Evolutionary conservation across 331 rosid genomes (phyloP).

Genomic region (Stylosanthes scabra): DNA sequence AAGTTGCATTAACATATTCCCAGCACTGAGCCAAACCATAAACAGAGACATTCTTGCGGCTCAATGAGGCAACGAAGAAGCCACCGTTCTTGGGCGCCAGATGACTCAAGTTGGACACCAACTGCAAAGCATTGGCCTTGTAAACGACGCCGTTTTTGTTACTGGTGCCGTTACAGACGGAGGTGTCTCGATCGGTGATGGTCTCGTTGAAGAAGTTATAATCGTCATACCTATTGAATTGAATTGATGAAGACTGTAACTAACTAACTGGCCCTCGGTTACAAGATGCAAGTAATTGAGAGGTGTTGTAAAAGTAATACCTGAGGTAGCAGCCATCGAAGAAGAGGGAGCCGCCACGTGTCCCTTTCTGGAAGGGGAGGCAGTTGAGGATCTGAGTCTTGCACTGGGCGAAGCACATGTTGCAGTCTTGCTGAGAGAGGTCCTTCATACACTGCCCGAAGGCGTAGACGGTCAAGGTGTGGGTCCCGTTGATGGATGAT

Average conservation of each 20-base stretch:
- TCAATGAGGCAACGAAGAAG: conserved; percentile 55
- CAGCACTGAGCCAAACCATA: conserved; percentile 91
- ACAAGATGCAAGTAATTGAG: too few relatives aligned
- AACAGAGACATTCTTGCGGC: conserved; percentile 49
- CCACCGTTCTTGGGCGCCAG: conserved; percentile 57
- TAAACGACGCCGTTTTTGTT: conserved; percentile 27
- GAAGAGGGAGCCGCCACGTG: conserved; percentile 64
- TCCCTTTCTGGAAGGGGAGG: conserved; percentile 65
- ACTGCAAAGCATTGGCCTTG: conserved; percentile 46
- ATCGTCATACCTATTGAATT: conserved; percentile 46
- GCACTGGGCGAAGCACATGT: conserved; percentile 71
- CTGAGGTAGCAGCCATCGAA: conserved; percentile 77
- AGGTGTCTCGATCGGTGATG: conserved; percentile 42
- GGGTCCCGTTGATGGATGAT: conserved; percentile 52
- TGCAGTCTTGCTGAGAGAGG: conserved; percentile 62
- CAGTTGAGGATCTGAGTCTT: conserved; percentile 66
- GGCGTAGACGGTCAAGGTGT: conserved; percentile 57
- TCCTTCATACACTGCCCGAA: conserved; percentile 77
- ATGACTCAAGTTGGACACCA: conserved; percentile 63
- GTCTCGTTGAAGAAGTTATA: conserved; percentile 60
- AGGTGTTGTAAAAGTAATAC: too few relatives aligned
- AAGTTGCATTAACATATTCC: conserved; percentile 54
- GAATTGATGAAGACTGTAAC: too few relatives aligned
- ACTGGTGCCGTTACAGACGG: conserved; percentile 46
- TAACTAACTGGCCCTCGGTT: too few relatives aligned